Evolutionary conservation across 805 yeast species (phyloP).

Genomic region (Monosporozyma unispora): DNA sequence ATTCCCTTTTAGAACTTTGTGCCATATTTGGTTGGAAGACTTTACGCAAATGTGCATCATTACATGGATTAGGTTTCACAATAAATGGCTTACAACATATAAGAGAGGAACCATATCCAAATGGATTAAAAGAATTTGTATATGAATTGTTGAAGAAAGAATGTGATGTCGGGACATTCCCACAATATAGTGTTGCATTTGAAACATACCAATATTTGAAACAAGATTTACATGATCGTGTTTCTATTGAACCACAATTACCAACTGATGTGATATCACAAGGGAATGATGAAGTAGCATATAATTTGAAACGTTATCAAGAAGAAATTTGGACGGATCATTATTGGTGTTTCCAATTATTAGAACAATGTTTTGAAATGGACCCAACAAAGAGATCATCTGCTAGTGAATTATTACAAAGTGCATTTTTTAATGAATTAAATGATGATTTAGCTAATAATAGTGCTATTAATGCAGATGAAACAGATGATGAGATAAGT

Average conservation of each 20-base stretch:
- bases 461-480: slow-evolving; percentile 9
- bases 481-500: slow-evolving; percentile 8
- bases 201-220: slow-evolving; percentile 47
- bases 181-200: slow-evolving; percentile 61
- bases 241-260: slow-evolving; percentile 21
- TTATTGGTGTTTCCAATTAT: slow-evolving; percentile 42
- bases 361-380: slow-evolving; percentile 49
- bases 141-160: slow-evolving; percentile 23
- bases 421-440: slow-evolving; percentile 50
- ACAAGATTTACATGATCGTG: slow-evolving; percentile 30
- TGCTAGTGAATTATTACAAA: slow-evolving; percentile 47
- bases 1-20: slow-evolving; percentile 80
- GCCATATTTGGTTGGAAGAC: slow-evolving; percentile 67
- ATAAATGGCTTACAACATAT: slow-evolving; percentile 43
- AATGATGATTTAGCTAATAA: slow-evolving; percentile 11
- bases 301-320: slow-evolving; percentile 24
- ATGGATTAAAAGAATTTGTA: slow-evolving; percentile 27
- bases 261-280: slow-evolving; percentile 4
- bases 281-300: slow-evolving; percentile 2
- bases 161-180: slow-evolving; percentile 48
- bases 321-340: slow-evolving; percentile 31
- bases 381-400: slow-evolving; percentile 49
- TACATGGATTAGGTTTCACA: slow-evolving; percentile 86
- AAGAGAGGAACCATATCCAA: slow-evolving; percentile 31
- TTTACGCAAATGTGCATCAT: slow-evolving; percentile 65